These are phyloP conservation scores for Closterium sp. DNA, from an alignment of 139 green algal genomes.

Conservation along the genomic window DNA sequence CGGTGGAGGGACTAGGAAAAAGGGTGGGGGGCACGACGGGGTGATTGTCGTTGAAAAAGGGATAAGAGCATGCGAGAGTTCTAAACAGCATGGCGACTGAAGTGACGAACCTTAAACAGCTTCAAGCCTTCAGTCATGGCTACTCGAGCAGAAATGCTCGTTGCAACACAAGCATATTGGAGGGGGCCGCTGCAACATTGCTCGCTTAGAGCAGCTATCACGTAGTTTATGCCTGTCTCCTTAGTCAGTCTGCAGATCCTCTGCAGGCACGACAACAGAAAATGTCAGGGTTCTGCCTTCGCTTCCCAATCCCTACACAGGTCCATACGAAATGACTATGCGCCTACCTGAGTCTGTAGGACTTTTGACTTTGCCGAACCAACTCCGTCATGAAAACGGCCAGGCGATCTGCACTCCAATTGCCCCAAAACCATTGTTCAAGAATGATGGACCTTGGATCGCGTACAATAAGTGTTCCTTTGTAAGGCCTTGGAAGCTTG, in stretches of 20 bases:
- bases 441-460: background rate
- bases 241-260: background rate
- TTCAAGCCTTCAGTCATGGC: background rate
- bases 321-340: background rate
- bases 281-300: background rate
- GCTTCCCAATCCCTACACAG: background rate
- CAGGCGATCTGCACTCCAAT: background rate
- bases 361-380: background rate
- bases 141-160: background rate
- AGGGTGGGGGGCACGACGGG: no score
- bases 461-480: background rate
- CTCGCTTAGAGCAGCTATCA: background rate
- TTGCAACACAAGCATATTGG: background rate
- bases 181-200: background rate
- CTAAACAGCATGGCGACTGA: background rate
- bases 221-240: background rate
- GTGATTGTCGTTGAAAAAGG: no score
- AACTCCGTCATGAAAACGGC: background rate
- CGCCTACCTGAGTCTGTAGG: background rate
- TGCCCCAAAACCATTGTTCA: background rate
- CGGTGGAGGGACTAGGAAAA: no score
- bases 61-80: no score
- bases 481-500: background rate
- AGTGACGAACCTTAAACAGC: background rate
- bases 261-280: background rate